These are phyloP conservation scores for Beauveria sp. DNA, from an alignment of 2,329 filamentous ascomycete genomes.

Conservation along the genomic window DNA sequence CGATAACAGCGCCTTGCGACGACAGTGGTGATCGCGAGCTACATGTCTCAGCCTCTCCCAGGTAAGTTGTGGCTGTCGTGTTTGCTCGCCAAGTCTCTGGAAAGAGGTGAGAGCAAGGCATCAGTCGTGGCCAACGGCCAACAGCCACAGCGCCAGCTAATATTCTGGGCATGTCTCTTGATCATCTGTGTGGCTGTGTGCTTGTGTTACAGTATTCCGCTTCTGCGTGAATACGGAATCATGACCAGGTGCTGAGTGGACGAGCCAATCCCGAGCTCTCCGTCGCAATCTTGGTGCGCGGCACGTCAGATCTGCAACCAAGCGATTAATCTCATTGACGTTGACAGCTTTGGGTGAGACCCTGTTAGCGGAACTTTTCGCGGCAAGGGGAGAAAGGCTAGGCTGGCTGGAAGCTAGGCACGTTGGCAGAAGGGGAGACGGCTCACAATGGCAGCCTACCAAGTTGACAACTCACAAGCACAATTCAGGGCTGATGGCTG, in stretches of 20 bases:
- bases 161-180: not conserved
- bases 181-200: not conserved
- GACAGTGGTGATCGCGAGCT: not conserved
- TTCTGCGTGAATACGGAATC: not conserved
- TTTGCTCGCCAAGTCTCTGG: not conserved
- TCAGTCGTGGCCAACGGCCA: not conserved
- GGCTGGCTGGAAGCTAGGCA: too few species aligned
- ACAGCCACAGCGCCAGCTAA: not conserved
- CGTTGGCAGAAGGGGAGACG: not conserved
- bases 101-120: not conserved
- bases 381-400: too few species aligned
- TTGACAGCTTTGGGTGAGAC: not conserved
- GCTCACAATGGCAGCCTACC: not conserved
- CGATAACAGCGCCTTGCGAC: not conserved
- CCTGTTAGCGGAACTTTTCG: too few species aligned
- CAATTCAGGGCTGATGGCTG: not conserved
- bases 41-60: slow-evolving; percentile 1
- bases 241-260: not conserved
- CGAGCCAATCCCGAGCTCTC: not conserved
- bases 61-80: not conserved
- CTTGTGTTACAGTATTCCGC: too few species aligned
- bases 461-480: not conserved
- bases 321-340: not conserved
- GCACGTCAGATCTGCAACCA: slow-evolving; percentile 7
- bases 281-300: slow-evolving; percentile 2